These are phyloP conservation scores for Backusella morwellensis DNA, from an alignment of 192 early-diverging fungal species.

Conservation along the genomic window DNA sequence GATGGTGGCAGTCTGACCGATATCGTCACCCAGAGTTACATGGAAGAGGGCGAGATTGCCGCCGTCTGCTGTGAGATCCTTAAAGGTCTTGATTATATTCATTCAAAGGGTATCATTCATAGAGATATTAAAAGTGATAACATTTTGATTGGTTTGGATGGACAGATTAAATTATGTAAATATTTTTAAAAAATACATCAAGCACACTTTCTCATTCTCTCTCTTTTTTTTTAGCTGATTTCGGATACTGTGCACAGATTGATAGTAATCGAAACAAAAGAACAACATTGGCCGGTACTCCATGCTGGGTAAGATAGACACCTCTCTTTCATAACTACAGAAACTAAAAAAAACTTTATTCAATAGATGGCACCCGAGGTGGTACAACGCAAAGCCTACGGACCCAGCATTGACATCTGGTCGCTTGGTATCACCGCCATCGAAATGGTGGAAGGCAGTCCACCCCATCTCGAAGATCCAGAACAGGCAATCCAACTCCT, in stretches of 20 bases:
- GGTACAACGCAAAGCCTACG: conserved; percentile 86
- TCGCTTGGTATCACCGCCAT: conserved; percentile 97
- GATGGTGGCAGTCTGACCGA: conserved; percentile 87
- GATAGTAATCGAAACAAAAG: conserved; percentile 62
- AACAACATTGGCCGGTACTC: conserved; percentile 81
- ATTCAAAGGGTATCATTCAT: conserved; percentile 74
- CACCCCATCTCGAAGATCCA: conserved; percentile 90
- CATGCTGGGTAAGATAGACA: conserved; percentile 68
- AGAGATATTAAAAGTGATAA: conserved; percentile 90
- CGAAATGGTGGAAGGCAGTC: conserved; percentile 95
- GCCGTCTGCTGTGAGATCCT: conserved; percentile 78
- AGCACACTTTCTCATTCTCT: neutral
- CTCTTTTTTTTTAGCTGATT: conserved; percentile 61
- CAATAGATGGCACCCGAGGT: conserved; percentile 89
- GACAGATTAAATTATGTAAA: conserved; percentile 70
- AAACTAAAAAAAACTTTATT: neutral
- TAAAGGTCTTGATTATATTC: conserved; percentile 71
- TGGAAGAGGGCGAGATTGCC: conserved; percentile 81
- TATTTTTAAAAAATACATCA: neutral
- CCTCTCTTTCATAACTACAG: no score
- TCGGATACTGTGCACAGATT: conserved; percentile 85
- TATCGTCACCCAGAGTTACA: conserved; percentile 71
- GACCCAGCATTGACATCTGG: conserved; percentile 92
- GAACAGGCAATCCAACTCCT: conserved; percentile 75
- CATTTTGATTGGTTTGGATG: conserved; percentile 63